These are phyloP conservation scores for Lentinula edodes DNA, from an alignment of 768 basidiomycete genomes.

Conservation along the genomic window DNA sequence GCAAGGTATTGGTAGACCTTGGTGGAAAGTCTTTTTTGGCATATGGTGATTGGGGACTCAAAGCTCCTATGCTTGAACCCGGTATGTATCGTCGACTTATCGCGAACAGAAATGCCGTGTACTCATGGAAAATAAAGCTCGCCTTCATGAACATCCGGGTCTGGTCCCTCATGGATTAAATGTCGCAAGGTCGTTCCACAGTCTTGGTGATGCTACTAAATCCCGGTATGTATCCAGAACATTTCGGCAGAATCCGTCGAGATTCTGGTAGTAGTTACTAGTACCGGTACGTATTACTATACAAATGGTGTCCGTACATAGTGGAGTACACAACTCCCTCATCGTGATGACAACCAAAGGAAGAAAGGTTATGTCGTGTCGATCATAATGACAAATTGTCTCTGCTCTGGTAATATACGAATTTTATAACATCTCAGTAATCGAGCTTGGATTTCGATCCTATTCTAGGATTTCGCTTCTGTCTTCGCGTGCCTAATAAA, in stretches of 20 bases:
- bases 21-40: constrained; percentile 82
- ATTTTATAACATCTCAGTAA: not conserved
- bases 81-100: not conserved
- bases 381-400: too few species aligned
- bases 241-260: too few species aligned
- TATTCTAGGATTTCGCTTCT: constrained; percentile 66
- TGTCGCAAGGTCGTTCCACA: too few species aligned
- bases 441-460: not conserved
- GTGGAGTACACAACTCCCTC: too few species aligned
- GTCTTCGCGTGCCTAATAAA: constrained; percentile 58
- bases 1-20: constrained; percentile 69
- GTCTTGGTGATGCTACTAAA: too few species aligned
- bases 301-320: too few species aligned
- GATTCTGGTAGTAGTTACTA: too few species aligned
- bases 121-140: not conserved
- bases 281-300: too few species aligned
- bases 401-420: not conserved
- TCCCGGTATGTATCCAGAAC: too few species aligned
- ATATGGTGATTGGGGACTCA: constrained; percentile 43
- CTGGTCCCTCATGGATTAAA: not conserved
- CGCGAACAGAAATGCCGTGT: not conserved
- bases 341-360: too few species aligned
- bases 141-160: not conserved
- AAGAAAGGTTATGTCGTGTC: too few species aligned
- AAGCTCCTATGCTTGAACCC: not conserved